A percentile compares a stretch with the other conserved stretches of the same genome.
phyloP scores from a whole-genome alignment of 2,329 filamentous ascomycete genomes.

The Aspergillus aculeatus region DNA sequence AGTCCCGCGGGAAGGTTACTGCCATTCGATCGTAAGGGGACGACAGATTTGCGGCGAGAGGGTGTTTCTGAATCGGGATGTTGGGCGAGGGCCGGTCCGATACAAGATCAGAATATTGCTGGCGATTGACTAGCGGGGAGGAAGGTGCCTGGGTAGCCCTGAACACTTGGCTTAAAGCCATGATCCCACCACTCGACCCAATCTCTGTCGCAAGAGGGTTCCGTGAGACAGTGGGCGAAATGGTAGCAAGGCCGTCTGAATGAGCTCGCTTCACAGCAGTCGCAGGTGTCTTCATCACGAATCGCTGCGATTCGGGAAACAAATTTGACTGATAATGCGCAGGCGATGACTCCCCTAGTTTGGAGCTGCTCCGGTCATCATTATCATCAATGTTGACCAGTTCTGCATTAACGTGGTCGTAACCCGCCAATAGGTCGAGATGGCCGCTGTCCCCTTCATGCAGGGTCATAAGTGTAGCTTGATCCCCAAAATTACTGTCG shows the following conservation, averaged over 20 bases:
- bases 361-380: conserved; percentile 37
- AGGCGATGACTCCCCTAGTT: conserved; percentile 38
- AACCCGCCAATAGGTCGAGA: conserved; percentile 43
- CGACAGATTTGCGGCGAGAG: conserved; percentile 34
- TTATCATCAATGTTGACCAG: conserved; percentile 50
- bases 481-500: conserved; percentile 27
- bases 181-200: conserved; percentile 39
- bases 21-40: conserved; percentile 39
- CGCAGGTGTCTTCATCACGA: conserved; percentile 44
- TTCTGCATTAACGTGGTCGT: conserved; percentile 29
- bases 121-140: conserved; percentile 42
- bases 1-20: conserved; percentile 34
- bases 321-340: conserved; percentile 38
- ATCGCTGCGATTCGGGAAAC: conserved; percentile 50
- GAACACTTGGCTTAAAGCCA: conserved; percentile 51
- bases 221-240: conserved; percentile 42
- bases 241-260: conserved; percentile 26
- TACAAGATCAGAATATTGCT: conserved; percentile 35
- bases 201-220: conserved; percentile 44
- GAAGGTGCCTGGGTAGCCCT: conserved; percentile 49
- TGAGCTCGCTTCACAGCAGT: conserved; percentile 37
- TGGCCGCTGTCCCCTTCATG: conserved; percentile 45
- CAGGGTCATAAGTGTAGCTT: conserved; percentile 39
- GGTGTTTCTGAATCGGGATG: conserved; percentile 43
- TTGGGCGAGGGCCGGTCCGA: conserved; percentile 53